Evolutionary conservation across 495 filamentous ascomycete species (phyloP).

Genomic region (Oidiodendron maius): DNA sequence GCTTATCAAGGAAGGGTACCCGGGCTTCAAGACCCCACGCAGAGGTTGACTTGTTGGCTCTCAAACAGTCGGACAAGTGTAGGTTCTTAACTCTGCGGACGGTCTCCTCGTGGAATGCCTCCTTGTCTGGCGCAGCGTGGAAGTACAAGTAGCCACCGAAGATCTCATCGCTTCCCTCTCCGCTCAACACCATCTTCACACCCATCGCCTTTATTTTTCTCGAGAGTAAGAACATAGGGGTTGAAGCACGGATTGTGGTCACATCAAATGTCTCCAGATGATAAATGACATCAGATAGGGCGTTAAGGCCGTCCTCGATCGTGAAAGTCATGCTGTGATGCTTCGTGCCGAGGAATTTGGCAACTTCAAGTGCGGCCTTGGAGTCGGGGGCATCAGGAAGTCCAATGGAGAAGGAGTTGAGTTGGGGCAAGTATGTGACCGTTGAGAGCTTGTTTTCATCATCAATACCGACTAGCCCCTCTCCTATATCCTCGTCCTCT

Average conservation of each 20-base stretch:
- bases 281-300: constrained; percentile 92
- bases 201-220: constrained; percentile 99
- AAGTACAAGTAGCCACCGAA: constrained; percentile 99
- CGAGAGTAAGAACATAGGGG: constrained; percentile 95
- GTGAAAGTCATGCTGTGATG: constrained; percentile 98
- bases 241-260: constrained; percentile 96
- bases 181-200: constrained; percentile 97
- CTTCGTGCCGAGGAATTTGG: constrained; percentile 91
- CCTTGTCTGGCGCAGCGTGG: constrained; percentile 84
- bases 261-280: constrained; percentile 98
- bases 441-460: constrained; percentile 83
- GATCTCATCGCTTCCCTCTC: constrained; percentile 95
- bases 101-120: constrained; percentile 89
- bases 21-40: constrained; percentile 98
- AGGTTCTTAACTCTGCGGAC: constrained; percentile 90
- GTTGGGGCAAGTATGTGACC: constrained; percentile 84
- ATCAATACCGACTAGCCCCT: constrained; percentile 87
- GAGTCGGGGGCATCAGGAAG: constrained; percentile 87
- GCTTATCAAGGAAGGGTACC: constrained; percentile 95
- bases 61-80: constrained; percentile 88
- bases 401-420: constrained; percentile 98
- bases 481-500: constrained; percentile 37
- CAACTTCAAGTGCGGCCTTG: constrained; percentile 80
- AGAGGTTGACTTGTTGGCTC: constrained; percentile 98
- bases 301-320: constrained; percentile 92